Conservation (phyloP, 345 rosid genomes). For the Euphorbia tirucalli region DNA sequence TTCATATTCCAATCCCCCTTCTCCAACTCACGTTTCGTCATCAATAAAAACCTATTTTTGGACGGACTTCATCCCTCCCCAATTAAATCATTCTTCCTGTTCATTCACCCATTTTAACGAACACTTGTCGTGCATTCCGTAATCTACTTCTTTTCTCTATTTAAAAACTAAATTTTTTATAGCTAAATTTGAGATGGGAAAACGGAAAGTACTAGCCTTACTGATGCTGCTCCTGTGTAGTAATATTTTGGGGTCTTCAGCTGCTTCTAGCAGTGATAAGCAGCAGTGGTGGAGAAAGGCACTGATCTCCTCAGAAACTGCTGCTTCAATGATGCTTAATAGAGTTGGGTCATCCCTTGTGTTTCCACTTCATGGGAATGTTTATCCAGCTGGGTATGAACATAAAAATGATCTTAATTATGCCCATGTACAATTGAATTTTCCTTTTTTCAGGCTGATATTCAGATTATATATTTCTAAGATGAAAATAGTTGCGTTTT, state of each 20-base stretch:
- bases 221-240: constrained; percentile 1
- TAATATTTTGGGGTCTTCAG: constrained; percentile 16
- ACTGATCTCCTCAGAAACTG: constrained; percentile 12
- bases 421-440: no score
- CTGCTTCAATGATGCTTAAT: constrained; percentile 34
- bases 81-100: neutral
- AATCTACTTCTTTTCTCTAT: neutral
- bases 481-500: constrained; percentile 2
- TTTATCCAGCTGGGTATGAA: constrained; percentile 66
- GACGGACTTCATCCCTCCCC: neutral
- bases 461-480: neutral
- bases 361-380: constrained; percentile 71
- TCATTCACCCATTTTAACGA: constrained; percentile 8
- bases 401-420: neutral
- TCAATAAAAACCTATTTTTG: neutral
- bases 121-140: neutral
- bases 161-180: no score
- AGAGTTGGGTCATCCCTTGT: constrained; percentile 58
- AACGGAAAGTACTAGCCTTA: constrained; percentile 12
- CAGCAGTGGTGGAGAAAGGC: constrained; percentile 31
- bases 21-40: neutral
- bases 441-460: no score
- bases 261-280: constrained; percentile 11
- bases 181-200: constrained; percentile 30
- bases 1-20: neutral